Conservation (phyloP, 768 basidiomycete genomes). For the Lentinus tigrinus region DNA sequence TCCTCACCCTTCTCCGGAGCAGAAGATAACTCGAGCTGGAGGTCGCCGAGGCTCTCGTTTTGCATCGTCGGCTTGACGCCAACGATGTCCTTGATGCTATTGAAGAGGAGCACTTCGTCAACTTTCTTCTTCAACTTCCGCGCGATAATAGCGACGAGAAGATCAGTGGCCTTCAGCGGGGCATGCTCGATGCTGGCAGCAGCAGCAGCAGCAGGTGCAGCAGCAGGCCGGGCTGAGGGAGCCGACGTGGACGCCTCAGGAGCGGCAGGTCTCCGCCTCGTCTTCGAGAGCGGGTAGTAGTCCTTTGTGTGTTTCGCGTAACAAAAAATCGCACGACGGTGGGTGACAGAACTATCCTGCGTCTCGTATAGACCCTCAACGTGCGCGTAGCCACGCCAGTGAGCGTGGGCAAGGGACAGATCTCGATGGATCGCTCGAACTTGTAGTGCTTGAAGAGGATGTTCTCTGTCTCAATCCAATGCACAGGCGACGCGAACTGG, state of each 20-base stretch:
- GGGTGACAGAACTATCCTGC: constrained; percentile 81
- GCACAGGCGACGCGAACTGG: constrained; percentile 97
- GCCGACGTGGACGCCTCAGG: constrained; percentile 35
- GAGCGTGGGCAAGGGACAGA: constrained; percentile 94
- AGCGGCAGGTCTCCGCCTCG: constrained; percentile 52
- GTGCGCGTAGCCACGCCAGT: constrained; percentile 93
- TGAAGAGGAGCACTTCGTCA: constrained; percentile 83
- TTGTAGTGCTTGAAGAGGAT: constrained; percentile 81
- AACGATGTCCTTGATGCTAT: constrained; percentile 97
- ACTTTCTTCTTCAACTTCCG: constrained; percentile 98
- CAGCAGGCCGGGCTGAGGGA: constrained; percentile 43
- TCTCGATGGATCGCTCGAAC: constrained; percentile 93
- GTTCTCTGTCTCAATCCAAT: constrained; percentile 99
- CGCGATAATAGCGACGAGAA: constrained; percentile 84
- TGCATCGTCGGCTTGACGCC: constrained; percentile 98
- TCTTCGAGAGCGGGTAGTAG: constrained; percentile 98
- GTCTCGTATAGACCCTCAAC: constrained; percentile 91
- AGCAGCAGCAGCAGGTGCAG: constrained; percentile 56
- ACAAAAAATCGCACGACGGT: constrained; percentile 80
- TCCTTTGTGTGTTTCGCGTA: constrained; percentile 95
- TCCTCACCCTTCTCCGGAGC: constrained; percentile 99
- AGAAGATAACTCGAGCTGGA: constrained; percentile 91
- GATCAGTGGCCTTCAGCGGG: constrained; percentile 88
- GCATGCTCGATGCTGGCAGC: constrained; percentile 80
- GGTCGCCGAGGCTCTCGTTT: constrained; percentile 96